Evolutionary conservation across 495 filamentous ascomycete genomes (phyloP).

Genomic region (Penicillium ucsense): DNA sequence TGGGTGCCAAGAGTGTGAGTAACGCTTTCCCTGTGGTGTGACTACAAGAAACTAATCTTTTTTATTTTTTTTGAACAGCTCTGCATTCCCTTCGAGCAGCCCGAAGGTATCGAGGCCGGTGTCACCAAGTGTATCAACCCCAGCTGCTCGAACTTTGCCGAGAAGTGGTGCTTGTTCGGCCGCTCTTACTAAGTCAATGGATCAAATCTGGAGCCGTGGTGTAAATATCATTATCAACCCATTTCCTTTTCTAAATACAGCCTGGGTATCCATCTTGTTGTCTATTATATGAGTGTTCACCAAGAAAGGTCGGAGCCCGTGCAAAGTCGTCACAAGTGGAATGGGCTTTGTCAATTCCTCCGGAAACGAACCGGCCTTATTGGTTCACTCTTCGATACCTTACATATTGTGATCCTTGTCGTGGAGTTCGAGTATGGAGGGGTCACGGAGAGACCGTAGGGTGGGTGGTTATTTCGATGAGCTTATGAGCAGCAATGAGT

Average conservation of each 20-base stretch:
- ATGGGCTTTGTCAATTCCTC: too few species aligned
- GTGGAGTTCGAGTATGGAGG: neutral
- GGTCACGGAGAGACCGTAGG: neutral
- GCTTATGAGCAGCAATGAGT: conserved; percentile 13
- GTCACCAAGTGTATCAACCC: conserved; percentile 87
- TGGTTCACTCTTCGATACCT: neutral
- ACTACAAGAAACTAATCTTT: too few species aligned
- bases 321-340: too few species aligned
- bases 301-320: too few species aligned
- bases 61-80: conserved; percentile 39
- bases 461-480: conserved; percentile 2
- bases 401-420: neutral
- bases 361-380: too few species aligned
- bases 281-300: too few species aligned
- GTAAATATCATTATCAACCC: neutral
- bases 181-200: conserved; percentile 30
- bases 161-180: conserved; percentile 84
- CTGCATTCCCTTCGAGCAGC: conserved; percentile 97
- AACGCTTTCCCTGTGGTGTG: neutral
- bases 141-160: conserved; percentile 60
- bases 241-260: too few species aligned
- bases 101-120: conserved; percentile 63
- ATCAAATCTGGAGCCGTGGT: neutral
- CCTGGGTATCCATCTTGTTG: too few species aligned
- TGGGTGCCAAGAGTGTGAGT: conserved; percentile 71